A percentile compares a stretch with the other conserved stretches of the same genome.
Conservation (phyloP, 2,329 filamentous ascomycete species). For the Plectosphaerella sp. region DNA sequence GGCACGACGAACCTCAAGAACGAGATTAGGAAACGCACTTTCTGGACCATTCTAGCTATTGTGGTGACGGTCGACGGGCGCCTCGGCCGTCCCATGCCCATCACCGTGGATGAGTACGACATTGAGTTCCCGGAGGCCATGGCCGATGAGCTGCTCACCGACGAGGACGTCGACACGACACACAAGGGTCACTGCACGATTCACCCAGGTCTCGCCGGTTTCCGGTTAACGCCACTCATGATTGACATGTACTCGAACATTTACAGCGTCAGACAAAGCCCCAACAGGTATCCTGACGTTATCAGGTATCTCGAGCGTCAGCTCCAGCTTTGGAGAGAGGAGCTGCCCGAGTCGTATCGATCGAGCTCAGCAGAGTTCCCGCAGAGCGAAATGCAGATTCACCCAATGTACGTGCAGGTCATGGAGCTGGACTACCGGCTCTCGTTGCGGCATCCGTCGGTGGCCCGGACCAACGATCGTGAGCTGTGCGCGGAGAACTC, state of each 20-base stretch:
- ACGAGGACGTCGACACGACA: slow-evolving; percentile 56
- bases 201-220: slow-evolving; percentile 60
- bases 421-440: slow-evolving; percentile 55
- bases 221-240: slow-evolving; percentile 61
- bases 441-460: slow-evolving; percentile 57
- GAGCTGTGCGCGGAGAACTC: slow-evolving; percentile 57
- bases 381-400: slow-evolving; percentile 39
- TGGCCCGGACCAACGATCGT: slow-evolving; percentile 50
- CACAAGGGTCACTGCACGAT: slow-evolving; percentile 59
- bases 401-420: slow-evolving; percentile 49
- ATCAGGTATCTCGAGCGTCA: slow-evolving; percentile 63
- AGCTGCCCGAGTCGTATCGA: slow-evolving; percentile 57
- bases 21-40: slow-evolving; percentile 73
- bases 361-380: slow-evolving; percentile 26
- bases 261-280: slow-evolving; percentile 64
- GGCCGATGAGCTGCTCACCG: slow-evolving; percentile 65
- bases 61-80: slow-evolving; percentile 68
- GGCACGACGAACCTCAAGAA: slow-evolving; percentile 56
- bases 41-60: slow-evolving; percentile 68
- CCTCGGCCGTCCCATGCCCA: slow-evolving; percentile 71
- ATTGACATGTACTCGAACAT: slow-evolving; percentile 73
- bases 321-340: slow-evolving; percentile 57
- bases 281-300: slow-evolving; percentile 58
- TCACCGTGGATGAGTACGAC: slow-evolving; percentile 72
- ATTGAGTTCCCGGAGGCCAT: slow-evolving; percentile 70